phyloP scores from a whole-genome alignment of 495 filamentous ascomycete species.

The Bacidia rubella region DNA sequence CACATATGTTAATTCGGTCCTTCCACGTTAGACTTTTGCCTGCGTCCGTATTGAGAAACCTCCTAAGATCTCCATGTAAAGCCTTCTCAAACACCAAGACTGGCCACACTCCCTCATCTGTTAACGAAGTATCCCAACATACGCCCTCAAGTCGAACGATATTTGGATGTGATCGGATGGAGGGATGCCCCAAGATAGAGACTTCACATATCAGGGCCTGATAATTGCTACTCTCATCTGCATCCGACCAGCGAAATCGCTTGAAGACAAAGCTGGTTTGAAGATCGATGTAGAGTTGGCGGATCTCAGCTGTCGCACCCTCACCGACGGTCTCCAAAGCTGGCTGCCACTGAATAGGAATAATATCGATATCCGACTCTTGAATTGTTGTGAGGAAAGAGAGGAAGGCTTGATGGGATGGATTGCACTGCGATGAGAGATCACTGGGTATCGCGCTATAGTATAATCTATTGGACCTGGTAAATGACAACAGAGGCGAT shows the following conservation, averaged over 20 bases:
- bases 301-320: conserved; percentile 11
- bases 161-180: conserved; percentile 10
- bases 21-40: neutral
- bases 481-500: no score
- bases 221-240: neutral
- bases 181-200: neutral
- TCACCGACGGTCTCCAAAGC: conserved; percentile 5
- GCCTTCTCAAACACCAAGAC: conserved; percentile 18
- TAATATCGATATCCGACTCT: conserved; percentile 8
- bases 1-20: neutral
- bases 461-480: no score
- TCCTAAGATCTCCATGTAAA: conserved; percentile 11
- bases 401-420: conserved; percentile 10
- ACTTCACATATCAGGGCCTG: neutral
- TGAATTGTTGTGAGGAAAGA: conserved; percentile 11
- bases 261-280: conserved; percentile 17
- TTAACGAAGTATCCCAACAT: conserved; percentile 10
- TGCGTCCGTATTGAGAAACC: conserved; percentile 3
- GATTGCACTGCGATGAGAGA: neutral
- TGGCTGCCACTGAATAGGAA: conserved; percentile 15
- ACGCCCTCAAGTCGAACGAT: conserved; percentile 13
- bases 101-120: conserved; percentile 10
- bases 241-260: neutral
- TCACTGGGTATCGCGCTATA: no score
- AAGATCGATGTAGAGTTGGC: conserved; percentile 5